Conservation (phyloP, 495 filamentous ascomycete species). For the Daldinia concentrica region DNA sequence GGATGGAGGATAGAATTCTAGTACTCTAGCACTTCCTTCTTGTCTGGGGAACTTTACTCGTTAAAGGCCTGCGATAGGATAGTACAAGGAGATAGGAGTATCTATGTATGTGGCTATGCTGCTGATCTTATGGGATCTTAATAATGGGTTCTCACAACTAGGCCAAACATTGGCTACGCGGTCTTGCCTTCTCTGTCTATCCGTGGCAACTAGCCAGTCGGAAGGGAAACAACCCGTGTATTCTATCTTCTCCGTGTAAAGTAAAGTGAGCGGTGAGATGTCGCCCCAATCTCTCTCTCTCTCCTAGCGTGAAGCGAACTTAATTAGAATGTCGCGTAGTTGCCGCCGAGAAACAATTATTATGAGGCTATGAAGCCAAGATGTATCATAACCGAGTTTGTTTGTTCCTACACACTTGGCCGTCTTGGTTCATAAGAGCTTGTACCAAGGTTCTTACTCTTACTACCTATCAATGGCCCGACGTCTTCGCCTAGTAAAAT, state of each 20-base stretch:
- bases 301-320: background rate
- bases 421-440: slow-evolving; percentile 5
- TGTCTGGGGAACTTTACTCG: background rate
- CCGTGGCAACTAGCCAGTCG: background rate
- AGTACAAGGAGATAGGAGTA: background rate
- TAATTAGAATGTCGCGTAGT: background rate
- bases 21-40: background rate
- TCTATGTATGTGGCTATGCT: background rate
- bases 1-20: background rate
- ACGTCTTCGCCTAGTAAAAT: background rate
- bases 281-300: slow-evolving; percentile 5
- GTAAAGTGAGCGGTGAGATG: background rate
- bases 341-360: background rate
- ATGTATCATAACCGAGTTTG: slow-evolving; percentile 11
- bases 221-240: background rate
- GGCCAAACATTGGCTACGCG: background rate
- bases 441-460: slow-evolving; percentile 1
- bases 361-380: slow-evolving; percentile 23
- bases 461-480: background rate
- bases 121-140: background rate
- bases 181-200: background rate
- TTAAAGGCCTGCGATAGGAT: background rate
- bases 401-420: slow-evolving; percentile 8
- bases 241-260: background rate
- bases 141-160: background rate